Conservation (phyloP, 2,329 filamentous ascomycete species). For the Lecanicillium sp. region DNA sequence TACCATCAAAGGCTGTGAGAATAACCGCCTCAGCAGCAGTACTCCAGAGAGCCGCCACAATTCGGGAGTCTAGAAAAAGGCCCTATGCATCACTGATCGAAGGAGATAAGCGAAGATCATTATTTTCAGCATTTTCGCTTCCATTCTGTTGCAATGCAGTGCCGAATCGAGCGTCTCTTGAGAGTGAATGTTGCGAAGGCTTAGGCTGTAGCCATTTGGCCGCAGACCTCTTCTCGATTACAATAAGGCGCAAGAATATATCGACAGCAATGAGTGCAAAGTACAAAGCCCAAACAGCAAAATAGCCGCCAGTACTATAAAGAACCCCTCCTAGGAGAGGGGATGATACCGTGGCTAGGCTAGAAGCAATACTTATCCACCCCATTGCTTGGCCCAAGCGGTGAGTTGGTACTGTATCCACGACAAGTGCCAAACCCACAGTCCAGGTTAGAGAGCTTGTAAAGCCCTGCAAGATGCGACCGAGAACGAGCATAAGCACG, state of each 20-base stretch:
- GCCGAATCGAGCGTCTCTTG: too few species aligned
- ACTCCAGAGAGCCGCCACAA: not conserved
- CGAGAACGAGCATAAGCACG: too few species aligned
- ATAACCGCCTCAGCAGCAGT: too few species aligned
- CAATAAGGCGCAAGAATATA: conserved; percentile 7
- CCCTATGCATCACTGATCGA: not conserved
- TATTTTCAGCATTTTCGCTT: too few species aligned
- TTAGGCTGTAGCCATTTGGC: too few species aligned
- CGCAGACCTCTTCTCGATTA: conserved; percentile 6
- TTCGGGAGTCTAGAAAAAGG: not conserved
- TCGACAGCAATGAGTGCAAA: conserved; percentile 8
- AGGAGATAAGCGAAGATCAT: not conserved
- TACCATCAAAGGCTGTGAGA: not conserved
- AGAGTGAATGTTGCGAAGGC: too few species aligned
- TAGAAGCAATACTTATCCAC: conserved; percentile 7
- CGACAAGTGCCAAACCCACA: conserved; percentile 8
- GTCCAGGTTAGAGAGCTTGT: conserved; percentile 7
- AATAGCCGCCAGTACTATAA: conserved; percentile 6
- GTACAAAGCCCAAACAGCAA: conserved; percentile 5
- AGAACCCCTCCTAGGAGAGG: conserved; percentile 8
- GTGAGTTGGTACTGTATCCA: conserved; percentile 7
- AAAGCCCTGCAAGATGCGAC: conserved; percentile 6
- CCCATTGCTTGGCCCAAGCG: conserved; percentile 8
- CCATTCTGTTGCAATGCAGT: not conserved
- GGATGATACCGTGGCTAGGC: conserved; percentile 4